Evolutionary conservation across 352 stramenopile genomes (phyloP), one percentile per base, ranked within the genome.

Genomic region (Globisporangium canariense): DNA sequence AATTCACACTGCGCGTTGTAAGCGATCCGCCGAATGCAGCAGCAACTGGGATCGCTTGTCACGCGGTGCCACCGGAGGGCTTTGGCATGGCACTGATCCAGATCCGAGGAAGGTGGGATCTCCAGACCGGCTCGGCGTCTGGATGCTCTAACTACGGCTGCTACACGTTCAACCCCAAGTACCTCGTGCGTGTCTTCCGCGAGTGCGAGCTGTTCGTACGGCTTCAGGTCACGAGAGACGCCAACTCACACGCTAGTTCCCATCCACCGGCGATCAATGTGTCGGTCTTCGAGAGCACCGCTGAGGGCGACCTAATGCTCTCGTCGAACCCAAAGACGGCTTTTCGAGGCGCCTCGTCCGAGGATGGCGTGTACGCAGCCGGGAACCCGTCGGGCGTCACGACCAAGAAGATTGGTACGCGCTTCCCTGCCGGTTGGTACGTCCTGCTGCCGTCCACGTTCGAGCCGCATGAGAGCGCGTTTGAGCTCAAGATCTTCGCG

Each of bases 91-190:
- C 83, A 30, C 57, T 74, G 13, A 79, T 63, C 25, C 63, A 60
- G 20, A 46, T 91, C 6, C 22, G 34, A 38, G 79, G 78, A 47
- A 74, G 68, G 16, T 92, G 84, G 84, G 77, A 90, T 25, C 53
- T 74, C 0, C 62, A 76, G 41, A 75, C 62, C 30, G 82, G 84
- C n/a, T 90, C 81, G 7, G 83, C 84, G 2, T 81, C 73, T 1
- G 84, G 86, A 2, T 93, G 86, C 60, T 88, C 76, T 7, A 91
- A 87, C 65, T 93, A 89, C 62, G 84, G 84, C 16, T 88, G 83
- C 65, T 94, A 93, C 64, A 91, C 79, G 6, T 89, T 90, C 66
- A 93, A 94, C 65, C 84, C 86, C 25, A 86, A 83, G 63, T 92
- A 83, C 61, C 76, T 95, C 34, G 66, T 93, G 38, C 74, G 83